Evolutionary conservation across 805 yeast genomes (phyloP).

Genomic region (Lachancea cidri): DNA sequence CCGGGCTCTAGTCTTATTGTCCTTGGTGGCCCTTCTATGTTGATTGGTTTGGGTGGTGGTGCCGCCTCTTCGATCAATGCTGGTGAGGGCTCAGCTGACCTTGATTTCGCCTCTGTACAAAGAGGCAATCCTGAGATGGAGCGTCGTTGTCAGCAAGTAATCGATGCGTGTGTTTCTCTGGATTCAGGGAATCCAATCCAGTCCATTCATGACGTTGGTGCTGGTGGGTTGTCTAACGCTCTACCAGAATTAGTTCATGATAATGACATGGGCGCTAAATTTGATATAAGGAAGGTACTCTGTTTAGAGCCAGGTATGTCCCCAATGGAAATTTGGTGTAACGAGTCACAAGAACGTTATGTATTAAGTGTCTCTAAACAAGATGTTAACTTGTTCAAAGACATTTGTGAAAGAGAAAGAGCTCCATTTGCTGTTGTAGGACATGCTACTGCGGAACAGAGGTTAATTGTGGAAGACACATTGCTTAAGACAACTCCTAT

Average conservation of each 20-base stretch:
- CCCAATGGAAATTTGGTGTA: conserved; percentile 99
- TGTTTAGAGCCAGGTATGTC: conserved; percentile 97
- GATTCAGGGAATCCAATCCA: conserved; percentile 79
- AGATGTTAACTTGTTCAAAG: conserved; percentile 64
- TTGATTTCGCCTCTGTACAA: conserved; percentile 98
- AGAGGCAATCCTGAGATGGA: conserved; percentile 99
- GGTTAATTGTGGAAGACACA: conserved; percentile 74
- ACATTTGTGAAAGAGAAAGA: conserved; percentile 89
- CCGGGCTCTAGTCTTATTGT: conserved; percentile 91
- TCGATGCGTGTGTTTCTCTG: conserved; percentile 84
- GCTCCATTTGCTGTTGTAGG: conserved; percentile 97
- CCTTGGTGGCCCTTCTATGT: conserved; percentile 96
- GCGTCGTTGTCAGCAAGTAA: conserved; percentile 97
- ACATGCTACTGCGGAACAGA: conserved; percentile 80
- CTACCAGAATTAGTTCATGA: conserved; percentile 97
- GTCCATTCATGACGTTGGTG: conserved; percentile 98
- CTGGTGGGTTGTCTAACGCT: conserved; percentile 97
- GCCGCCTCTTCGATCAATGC: conserved; percentile 97
- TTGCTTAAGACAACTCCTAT: conserved; percentile 80
- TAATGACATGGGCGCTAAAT: conserved; percentile 89
- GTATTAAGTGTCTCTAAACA: conserved; percentile 86
- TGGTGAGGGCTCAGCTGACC: conserved; percentile 92
- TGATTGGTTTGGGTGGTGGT: conserved; percentile 99
- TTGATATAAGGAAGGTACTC: conserved; percentile 85
- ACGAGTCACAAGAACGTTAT: conserved; percentile 97